Base-by-base conservation (phyloP, 106 monocot genomes). In the Alisma plantagoaquatica region DNA sequence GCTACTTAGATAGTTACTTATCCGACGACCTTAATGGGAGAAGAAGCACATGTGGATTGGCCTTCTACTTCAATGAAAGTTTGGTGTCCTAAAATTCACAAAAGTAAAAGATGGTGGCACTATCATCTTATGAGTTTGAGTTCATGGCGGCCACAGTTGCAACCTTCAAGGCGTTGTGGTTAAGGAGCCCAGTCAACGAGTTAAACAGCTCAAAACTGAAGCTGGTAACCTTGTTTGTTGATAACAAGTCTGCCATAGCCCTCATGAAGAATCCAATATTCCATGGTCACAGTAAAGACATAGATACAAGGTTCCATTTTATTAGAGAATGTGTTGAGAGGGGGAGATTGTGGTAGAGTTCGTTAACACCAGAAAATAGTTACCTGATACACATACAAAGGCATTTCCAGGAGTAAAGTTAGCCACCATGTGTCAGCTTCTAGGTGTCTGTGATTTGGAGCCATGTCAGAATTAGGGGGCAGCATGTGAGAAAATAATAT, bases 251-350 rank as follows among this genome's bases (percentile, higher is more conserved):
- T 3, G 27, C 59, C 10, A 60, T 46, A 18, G 12, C 25, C 2
- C 29, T 60, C 9, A 60, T 17, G 17, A 46, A 46, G 28, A 60
- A 60, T 20, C 28, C 59, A n/a, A 30, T 60, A 2, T 29, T 17
- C 14, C 59, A 60, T 46, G 46, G 5, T 7, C 24, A 20, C 28
- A 60, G 28, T 30, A 60, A 60, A 30, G 46, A 60, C 43, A 47
- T 66, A 7, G 56, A 56, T 56, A 45, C 18, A 1, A 3, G 31
- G 16, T 57, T 46, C 22, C 56, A 67, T 41, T 56, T 57, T 20
- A 15, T 67, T 23, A 43, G 57, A n/a, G 56, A 67, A 2, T 23
- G 41, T 32, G 56, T 57, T n/a, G 48, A 65, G 23, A 16, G 45
- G 22, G 48, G 32, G 23, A 1, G 16, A 31, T 65, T 3, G 16